Evolutionary conservation across 1,139 yeast species (phyloP).

Genomic region (Diutina siamensis): DNA sequence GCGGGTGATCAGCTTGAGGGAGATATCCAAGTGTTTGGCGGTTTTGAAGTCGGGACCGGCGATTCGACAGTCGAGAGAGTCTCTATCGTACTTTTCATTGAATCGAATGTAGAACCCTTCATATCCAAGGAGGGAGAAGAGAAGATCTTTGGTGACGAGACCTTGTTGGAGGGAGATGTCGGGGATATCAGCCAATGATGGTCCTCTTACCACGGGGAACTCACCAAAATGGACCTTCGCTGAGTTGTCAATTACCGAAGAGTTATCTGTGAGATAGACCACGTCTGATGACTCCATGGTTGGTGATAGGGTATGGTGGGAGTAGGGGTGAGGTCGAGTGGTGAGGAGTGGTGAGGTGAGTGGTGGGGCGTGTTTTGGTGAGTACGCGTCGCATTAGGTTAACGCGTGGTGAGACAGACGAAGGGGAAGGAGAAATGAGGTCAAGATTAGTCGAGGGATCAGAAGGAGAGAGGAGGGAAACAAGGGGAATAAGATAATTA

Average conservation of each 20-base stretch:
- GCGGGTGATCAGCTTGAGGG: conserved; percentile 63
- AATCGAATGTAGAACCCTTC: conserved; percentile 74
- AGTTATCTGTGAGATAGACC: conserved; percentile 1
- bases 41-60: conserved; percentile 69
- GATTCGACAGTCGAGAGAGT: conserved; percentile 22
- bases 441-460: no score
- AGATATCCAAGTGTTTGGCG: conserved; percentile 61
- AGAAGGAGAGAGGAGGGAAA: no score
- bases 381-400: no score
- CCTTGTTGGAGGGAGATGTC: conserved; percentile 56
- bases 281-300: neutral
- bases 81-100: conserved; percentile 47
- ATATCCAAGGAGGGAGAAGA: conserved; percentile 58
- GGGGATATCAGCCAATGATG: conserved; percentile 14
- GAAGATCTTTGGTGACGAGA: conserved; percentile 55
- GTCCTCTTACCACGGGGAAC: neutral
- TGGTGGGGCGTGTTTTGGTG: no score
- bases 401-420: no score
- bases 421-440: no score
- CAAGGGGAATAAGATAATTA: no score
- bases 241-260: neutral
- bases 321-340: neutral
- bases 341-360: neutral
- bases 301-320: neutral
- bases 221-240: neutral